Base-by-base conservation (phyloP, 2,329 filamentous ascomycete genomes). In the Sclerotinia glacialis region DNA sequence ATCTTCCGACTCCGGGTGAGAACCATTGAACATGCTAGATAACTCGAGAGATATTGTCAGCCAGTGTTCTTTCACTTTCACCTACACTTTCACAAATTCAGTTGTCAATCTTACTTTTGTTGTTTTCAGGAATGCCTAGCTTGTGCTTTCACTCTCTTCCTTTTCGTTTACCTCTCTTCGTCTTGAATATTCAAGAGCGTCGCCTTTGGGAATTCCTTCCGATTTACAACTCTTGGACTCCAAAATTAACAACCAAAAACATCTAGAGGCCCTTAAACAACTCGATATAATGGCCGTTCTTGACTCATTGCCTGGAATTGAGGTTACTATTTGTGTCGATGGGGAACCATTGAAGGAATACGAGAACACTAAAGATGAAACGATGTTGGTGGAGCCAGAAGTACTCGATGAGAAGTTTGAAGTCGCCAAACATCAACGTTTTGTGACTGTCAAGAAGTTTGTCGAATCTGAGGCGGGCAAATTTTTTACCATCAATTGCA, bases 401-500 rank as follows among this genome's bases (percentile, higher is more conserved):
- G 54, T 8, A 21, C n/a, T 26, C 2, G 37, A 40, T 18, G 23
- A 18, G 34, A 26, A 42, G 14, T 26, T 16, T 37, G 53, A 55
- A 40, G 54, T 56, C n/a, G 2, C 37, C 8, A 26, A 21, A 23
- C n/a, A 56, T 42, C 54, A 42, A 37, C 14, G 37, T 18, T 56
- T 37, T 56, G 34, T 42, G 34, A 56, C 54, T 12, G n/a, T 42
- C 4, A 56, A 21, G 23, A 42, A 21, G 21, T 56, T 42, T 28
- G 18, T 65, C 9, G 63, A 65, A 46, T 65, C 63, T 21, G 6
- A 47, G 2, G 54, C 28, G 5, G 53, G 37, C 23, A n/a, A 50
- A 1, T 42, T 40, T 2, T 65, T 59, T 31, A 44, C 42, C 1
- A 42, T 65, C 21, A 40, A 40, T 28, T 59, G 28, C 31, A 11